A percentile compares a stretch with the other conserved stretches of the same genome.
Conservation (phyloP, 345 rosid genomes). For the Isatis tinctoria region DNA sequence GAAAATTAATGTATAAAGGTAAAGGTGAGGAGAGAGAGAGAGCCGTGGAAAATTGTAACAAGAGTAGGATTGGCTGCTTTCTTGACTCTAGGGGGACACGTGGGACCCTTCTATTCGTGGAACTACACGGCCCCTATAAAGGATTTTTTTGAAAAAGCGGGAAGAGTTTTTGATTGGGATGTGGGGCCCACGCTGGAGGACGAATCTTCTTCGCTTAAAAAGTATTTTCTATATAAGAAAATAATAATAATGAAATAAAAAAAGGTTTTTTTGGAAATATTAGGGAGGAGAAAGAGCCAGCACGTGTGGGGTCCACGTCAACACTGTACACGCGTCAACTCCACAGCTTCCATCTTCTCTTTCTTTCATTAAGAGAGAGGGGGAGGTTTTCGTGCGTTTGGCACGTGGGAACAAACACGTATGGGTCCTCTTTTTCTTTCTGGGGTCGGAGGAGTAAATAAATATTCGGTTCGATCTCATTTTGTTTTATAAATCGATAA, state of each 20-base stretch:
- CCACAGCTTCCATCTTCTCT: constrained; percentile 13
- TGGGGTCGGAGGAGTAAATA: background rate
- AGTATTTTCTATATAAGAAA: background rate
- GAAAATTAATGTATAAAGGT: constrained; percentile 29
- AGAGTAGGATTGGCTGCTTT: constrained; percentile 35
- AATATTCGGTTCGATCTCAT: background rate
- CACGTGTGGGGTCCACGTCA: constrained; percentile 21
- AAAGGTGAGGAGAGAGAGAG: constrained; percentile 20
- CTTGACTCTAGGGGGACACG: constrained; percentile 34
- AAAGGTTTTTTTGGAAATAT: constrained; percentile 15
- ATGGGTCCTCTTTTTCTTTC: background rate
- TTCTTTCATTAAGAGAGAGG: background rate
- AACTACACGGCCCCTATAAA: constrained; percentile 29
- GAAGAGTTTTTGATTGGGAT: constrained; percentile 30
- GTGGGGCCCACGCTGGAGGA: constrained; percentile 22
- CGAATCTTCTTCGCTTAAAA: constrained; percentile 30
- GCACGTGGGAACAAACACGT: constrained; percentile 27
- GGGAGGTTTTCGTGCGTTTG: constrained; percentile 16
- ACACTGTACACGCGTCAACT: constrained; percentile 39
- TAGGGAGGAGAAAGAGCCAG: constrained; percentile 24
- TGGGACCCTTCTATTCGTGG: constrained; percentile 34
- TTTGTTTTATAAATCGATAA: background rate
- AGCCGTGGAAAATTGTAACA: constrained; percentile 33
- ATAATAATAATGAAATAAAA: background rate
- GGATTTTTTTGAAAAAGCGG: constrained; percentile 23